Evolutionary conservation across 2,329 filamentous ascomycete species (phyloP).

Genomic region (Pseudogymnoascus sp.): DNA sequence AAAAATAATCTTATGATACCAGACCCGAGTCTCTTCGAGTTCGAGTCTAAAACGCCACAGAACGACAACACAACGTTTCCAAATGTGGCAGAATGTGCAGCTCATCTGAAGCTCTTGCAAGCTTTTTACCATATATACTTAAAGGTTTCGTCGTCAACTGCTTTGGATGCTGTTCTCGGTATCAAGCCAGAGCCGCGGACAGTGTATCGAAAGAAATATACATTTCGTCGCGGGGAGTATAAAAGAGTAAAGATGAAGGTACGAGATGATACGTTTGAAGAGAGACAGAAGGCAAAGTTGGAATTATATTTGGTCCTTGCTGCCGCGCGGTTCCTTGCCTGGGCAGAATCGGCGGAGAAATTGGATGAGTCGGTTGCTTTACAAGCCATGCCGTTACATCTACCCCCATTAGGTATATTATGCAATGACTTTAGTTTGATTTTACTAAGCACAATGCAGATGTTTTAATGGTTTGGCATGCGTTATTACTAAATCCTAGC

Average conservation of each 20-base stretch:
- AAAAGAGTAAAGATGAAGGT: not conserved
- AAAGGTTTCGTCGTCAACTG: slow-evolving; percentile 18
- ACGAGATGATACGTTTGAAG: not conserved
- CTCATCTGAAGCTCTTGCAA: slow-evolving; percentile 53
- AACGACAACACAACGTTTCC: slow-evolving; percentile 15
- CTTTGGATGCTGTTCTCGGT: not conserved
- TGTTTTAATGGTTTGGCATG: slow-evolving; percentile 23
- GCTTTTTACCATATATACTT: slow-evolving; percentile 46
- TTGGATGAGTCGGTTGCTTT: not conserved
- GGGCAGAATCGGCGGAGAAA: slow-evolving; percentile 15
- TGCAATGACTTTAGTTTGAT: slow-evolving; percentile 21
- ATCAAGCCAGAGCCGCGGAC: not conserved
- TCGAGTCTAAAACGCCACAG: not conserved
- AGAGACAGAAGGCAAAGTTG: slow-evolving; percentile 13
- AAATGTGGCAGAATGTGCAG: slow-evolving; percentile 34
- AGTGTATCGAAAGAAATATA: not conserved
- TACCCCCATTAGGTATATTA: not conserved
- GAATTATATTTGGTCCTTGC: slow-evolving; percentile 15
- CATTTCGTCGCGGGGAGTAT: not conserved
- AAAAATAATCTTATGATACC: not conserved
- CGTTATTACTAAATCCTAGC: slow-evolving; percentile 10
- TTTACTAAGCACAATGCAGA: slow-evolving; percentile 24
- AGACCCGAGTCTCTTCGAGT: not conserved
- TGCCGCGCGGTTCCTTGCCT: not conserved
- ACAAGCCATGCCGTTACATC: not conserved